Base-by-base conservation (phyloP, 352 stramenopile genomes). In the Aphanomyces stellatus region DNA sequence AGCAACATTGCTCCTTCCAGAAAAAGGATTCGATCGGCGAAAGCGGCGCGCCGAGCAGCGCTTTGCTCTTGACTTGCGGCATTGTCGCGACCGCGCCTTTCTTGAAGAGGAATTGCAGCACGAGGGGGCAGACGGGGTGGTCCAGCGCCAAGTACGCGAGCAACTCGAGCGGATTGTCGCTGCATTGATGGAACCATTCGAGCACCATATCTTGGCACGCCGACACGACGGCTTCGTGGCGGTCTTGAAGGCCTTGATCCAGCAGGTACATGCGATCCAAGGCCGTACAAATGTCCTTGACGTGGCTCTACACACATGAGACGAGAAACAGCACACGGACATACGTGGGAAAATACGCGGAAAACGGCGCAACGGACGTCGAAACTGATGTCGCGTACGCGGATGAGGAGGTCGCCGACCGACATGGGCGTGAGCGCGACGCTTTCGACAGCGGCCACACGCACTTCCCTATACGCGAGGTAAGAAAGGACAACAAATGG, bases 1-100 rank as follows among this genome's bases (percentile, higher is more conserved):
- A 89, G 25, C 80, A 70, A 61, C 84, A 93, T 61, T 93, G 82
- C 62, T 93, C 81, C 64, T 75, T 78, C 84, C 84, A 93, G 51
- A 89, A 91, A 59, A 90, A 93, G 5, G 60, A 35, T 7, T 67
- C 60, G 46, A 24, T 33, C 31, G 48, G 27, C 11, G 37, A 55
- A 24, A 67, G 49, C 4, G 17, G 22, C 5, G 22, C n/a, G 4
- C 60, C 60, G 6, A 67, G 41, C 19, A 67, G 34, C 34, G 60
- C 60, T 41, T 59, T 56, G 60, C 48, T 51, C 60, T 67, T 67
- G 43, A 67, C 17, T 5, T 41, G 27, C 2, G 41, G 41, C 41
- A 57, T 10, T 7, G 13, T 17, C 5, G 19, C n/a, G 34, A 34
- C 7, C 1, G 41, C 60, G 24, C 28, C 37, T 30, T 59, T 31